Evolutionary conservation across 305 asterid genomes (phyloP).

Genomic region (Solanum chacoense): DNA sequence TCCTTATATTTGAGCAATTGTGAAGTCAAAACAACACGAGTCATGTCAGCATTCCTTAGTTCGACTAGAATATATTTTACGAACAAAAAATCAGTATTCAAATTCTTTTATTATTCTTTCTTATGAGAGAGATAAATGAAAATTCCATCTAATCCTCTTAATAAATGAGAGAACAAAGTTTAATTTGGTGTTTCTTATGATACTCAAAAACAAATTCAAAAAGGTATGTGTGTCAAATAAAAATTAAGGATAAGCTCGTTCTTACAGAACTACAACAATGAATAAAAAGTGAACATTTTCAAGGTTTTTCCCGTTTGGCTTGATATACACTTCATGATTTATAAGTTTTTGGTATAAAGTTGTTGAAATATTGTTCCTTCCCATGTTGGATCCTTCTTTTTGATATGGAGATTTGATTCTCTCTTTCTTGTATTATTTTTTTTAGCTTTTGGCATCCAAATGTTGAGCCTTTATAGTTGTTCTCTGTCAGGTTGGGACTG

Average conservation of each 20-base stretch:
- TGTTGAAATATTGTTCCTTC: too few relatives aligned
- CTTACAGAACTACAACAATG: neutral
- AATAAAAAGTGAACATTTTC: neutral
- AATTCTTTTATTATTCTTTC: neutral
- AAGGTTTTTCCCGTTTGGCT: neutral
- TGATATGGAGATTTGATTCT: too few relatives aligned
- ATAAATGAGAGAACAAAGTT: neutral
- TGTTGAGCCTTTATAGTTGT: too few relatives aligned
- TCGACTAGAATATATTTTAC: neutral
- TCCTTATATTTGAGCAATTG: neutral
- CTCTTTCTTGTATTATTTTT: too few relatives aligned
- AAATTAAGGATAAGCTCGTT: neutral
- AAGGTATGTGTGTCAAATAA: neutral
- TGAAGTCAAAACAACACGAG: neutral
- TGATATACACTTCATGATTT: neutral
- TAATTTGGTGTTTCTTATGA: neutral
- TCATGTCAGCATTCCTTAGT: neutral
- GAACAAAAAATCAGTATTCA: neutral
- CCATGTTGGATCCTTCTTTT: too few relatives aligned
- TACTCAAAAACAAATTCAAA: neutral
- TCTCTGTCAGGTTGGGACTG: too few relatives aligned
- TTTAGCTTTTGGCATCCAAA: too few relatives aligned
- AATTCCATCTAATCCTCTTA: neutral
- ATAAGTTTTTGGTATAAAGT: too few relatives aligned
- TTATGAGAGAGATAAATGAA: neutral